Percentiles rank a stretch among this genome's conserved stretches.
Conservation (phyloP, 2,329 filamentous ascomycete species). For the Shiraia bambusicola region DNA sequence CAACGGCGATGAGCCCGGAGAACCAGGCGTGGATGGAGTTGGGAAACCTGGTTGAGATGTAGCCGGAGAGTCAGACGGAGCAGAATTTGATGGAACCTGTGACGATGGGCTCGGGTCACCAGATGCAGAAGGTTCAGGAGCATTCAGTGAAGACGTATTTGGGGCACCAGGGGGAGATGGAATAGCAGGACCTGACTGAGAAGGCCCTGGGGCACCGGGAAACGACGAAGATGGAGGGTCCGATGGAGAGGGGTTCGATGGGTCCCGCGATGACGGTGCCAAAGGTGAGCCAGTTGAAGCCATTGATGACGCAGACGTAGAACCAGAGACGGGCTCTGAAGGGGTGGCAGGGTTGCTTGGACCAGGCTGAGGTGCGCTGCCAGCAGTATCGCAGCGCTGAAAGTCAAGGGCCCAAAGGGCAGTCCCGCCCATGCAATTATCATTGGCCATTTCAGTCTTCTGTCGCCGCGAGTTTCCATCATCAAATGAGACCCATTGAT, state of each 20-base stretch:
- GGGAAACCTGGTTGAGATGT: not conserved
- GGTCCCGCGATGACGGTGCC: too few relatives aligned
- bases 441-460: constrained; percentile 21
- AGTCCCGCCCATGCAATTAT: constrained; percentile 28
- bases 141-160: too few relatives aligned
- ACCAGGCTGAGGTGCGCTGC: constrained; percentile 1
- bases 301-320: not conserved
- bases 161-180: not conserved
- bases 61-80: not conserved
- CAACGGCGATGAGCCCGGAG: too few relatives aligned
- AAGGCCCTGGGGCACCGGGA: not conserved
- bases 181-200: not conserved
- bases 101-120: not conserved
- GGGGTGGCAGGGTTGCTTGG: constrained; percentile 1
- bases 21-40: too few relatives aligned
- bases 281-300: not conserved
- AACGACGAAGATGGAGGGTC: not conserved
- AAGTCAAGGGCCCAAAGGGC: constrained; percentile 27
- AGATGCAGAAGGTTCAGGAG: too few relatives aligned
- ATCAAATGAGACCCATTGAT: constrained; percentile 48
- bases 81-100: not conserved
- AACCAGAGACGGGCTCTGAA: not conserved
- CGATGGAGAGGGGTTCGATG: too few relatives aligned
- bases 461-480: constrained; percentile 34
- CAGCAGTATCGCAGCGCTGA: constrained; percentile 8